Evolutionary conservation across 768 basidiomycete species (phyloP).

Genomic region (Lactarius deliciosus): DNA sequence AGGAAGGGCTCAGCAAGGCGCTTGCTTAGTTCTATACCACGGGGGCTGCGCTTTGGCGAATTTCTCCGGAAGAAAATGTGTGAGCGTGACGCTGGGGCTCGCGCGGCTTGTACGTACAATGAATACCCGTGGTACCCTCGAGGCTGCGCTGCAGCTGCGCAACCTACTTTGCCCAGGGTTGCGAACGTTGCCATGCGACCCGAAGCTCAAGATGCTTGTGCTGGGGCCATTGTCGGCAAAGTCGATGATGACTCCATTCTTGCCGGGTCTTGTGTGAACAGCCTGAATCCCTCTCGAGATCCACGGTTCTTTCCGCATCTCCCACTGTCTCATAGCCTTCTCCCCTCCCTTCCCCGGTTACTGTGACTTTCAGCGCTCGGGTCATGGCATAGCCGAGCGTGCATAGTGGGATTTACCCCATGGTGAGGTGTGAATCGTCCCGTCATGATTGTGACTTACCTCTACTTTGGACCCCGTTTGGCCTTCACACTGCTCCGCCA

Average conservation of each 20-base stretch:
- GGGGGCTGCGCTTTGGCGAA: neutral
- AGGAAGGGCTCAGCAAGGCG: neutral
- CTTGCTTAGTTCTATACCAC: neutral
- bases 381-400: neutral
- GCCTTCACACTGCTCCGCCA: neutral
- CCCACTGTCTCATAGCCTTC: neutral
- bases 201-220: neutral
- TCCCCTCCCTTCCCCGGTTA: neutral
- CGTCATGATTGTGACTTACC: neutral
- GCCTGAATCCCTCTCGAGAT: neutral
- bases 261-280: neutral
- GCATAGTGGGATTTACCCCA: neutral
- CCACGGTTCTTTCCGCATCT: neutral
- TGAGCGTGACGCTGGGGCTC: neutral
- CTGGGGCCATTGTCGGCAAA: neutral
- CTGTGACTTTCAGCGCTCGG: neutral
- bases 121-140: neutral
- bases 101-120: slow-evolving; percentile 2
- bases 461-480: neutral
- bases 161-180: neutral
- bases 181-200: neutral
- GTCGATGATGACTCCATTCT: neutral
- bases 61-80: neutral
- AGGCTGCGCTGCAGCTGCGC: neutral
- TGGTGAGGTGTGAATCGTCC: neutral